Evolutionary conservation across 1,139 yeast genomes (phyloP).

Genomic region (Yamadazyma buinensis): DNA sequence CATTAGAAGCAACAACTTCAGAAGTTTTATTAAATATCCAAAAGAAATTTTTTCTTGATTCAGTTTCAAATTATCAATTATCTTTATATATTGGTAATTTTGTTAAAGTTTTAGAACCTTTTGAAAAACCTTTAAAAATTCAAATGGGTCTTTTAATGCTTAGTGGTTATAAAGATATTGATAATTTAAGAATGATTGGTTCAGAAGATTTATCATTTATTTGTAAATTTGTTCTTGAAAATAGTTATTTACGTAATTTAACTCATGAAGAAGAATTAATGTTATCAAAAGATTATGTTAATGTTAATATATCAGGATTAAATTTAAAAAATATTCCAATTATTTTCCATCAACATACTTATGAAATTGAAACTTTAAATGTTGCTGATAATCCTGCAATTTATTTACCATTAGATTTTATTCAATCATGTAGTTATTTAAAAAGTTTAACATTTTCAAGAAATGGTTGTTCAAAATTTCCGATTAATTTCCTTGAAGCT

Average conservation of each 20-base stretch:
- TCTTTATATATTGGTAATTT: constrained; percentile 78
- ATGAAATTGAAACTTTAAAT: constrained; percentile 77
- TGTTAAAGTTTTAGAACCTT: constrained; percentile 67
- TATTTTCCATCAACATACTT: constrained; percentile 73
- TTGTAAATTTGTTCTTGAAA: constrained; percentile 79
- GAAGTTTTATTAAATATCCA: constrained; percentile 68
- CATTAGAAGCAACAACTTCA: constrained; percentile 71
- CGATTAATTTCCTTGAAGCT: constrained; percentile 69
- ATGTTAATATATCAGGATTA: constrained; percentile 71
- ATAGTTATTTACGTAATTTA: constrained; percentile 64
- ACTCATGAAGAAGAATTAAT: constrained; percentile 64
- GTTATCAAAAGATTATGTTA: constrained; percentile 63
- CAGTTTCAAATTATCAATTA: constrained; percentile 69
- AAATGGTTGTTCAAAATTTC: constrained; percentile 73
- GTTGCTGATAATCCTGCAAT: constrained; percentile 88
- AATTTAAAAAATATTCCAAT: constrained; percentile 84
- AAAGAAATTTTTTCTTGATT: constrained; percentile 71
- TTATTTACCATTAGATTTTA: constrained; percentile 77
- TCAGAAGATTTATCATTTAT: constrained; percentile 84
- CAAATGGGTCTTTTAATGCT: constrained; percentile 70
- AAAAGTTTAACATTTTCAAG: constrained; percentile 64
- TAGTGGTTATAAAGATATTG: constrained; percentile 78
- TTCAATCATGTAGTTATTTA: constrained; percentile 76
- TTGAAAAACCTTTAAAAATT: constrained; percentile 74
- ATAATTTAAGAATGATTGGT: constrained; percentile 74